A percentile compares a stretch with the other conserved stretches of the same genome.
These are phyloP conservation scores for Phaeosphaeria sp. DNA, from an alignment of 2,329 filamentous ascomycete genomes.

Conservation along the genomic window DNA sequence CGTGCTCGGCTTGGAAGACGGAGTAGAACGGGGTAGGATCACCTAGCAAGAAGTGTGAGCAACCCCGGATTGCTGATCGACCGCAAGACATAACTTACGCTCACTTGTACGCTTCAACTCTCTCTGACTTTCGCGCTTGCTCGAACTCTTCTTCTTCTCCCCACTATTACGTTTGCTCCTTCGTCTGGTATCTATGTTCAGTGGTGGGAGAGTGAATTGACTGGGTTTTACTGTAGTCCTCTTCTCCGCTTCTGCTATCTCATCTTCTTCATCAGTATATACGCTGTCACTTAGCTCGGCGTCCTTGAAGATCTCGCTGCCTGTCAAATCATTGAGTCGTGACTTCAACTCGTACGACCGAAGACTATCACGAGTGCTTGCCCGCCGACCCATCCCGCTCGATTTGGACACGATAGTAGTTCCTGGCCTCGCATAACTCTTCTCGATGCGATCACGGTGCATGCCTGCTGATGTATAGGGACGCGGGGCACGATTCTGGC, in stretches of 20 bases:
- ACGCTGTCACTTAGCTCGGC: slow-evolving; percentile 39
- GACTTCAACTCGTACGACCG: slow-evolving; percentile 29
- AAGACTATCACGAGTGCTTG: slow-evolving; percentile 27
- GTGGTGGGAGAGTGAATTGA: slow-evolving; percentile 28
- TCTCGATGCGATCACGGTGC: slow-evolving; percentile 19
- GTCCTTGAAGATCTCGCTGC: slow-evolving; percentile 37
- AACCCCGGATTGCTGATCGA: neutral
- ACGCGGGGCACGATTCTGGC: slow-evolving; percentile 24
- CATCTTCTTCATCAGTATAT: slow-evolving; percentile 37
- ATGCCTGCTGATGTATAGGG: slow-evolving; percentile 18
- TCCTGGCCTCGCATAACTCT: slow-evolving; percentile 21
- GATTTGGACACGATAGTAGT: slow-evolving; percentile 13
- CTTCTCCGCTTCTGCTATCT: slow-evolving; percentile 33
- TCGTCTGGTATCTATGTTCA: slow-evolving; percentile 24
- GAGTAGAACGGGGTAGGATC: slow-evolving; percentile 36
- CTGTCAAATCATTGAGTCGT: slow-evolving; percentile 31
- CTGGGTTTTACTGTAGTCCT: slow-evolving; percentile 27
- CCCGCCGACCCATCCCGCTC: slow-evolving; percentile 13
- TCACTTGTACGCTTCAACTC: slow-evolving; percentile 33
- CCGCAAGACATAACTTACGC: slow-evolving; percentile 8
- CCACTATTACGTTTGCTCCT: slow-evolving; percentile 20
- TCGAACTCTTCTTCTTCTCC: slow-evolving; percentile 15
- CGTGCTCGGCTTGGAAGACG: slow-evolving; percentile 23
- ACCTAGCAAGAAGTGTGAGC: neutral
- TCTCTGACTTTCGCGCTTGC: slow-evolving; percentile 20